Base-by-base conservation (phyloP, 768 basidiomycete species). In the Rhizopogon vinicolor region DNA sequence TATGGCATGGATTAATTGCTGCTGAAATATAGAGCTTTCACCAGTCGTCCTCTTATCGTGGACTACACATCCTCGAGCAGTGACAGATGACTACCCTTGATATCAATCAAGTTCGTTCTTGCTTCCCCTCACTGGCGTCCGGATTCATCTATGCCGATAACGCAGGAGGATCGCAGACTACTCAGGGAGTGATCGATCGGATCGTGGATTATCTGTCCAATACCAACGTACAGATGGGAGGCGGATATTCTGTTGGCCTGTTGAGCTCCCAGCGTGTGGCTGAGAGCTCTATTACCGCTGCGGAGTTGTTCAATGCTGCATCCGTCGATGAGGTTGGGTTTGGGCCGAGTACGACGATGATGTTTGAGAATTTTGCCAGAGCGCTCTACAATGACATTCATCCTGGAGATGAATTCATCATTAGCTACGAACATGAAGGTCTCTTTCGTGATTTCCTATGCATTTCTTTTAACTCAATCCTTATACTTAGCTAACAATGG, bases 401-500 rank as follows among this genome's bases (percentile, higher is more conserved):
- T 35, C 57, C 70, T 1, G 86, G 80, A 4, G 89, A 91, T 55
- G 89, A 91, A 68, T 82, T 91, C 53, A 83, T 93, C 53, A 65
- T 91, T n/a, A 87, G 85, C 0, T 82, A 80, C 1, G 90, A 91
- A 65, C 90, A 93, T 59, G 89, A 93, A 76, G 83, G 87, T 89
- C 33, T 25, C 73, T 49, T 8, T 5, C 14, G 9, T 10, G 9
- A 14, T 49, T 8, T 5, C 7, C 5, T 10, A 19, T 37, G 19
- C 8, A 22, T 56, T 19, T 19, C 44, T 35, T 40, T 2, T 19
- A 9, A 7, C 16, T 5, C 2, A 14, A 22, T 40, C 25, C 37
- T 49, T 22, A 49, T 49, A 25, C 19, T 5, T 58, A 89, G 89
- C 90, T 2, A 91, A 93, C 59, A 79, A 68, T 9, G 87, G 88